Evolutionary conservation across 306 rosid genomes (phyloP), one percentile per base, ranked within the genome.

Genomic region (Vigna trinervia): DNA sequence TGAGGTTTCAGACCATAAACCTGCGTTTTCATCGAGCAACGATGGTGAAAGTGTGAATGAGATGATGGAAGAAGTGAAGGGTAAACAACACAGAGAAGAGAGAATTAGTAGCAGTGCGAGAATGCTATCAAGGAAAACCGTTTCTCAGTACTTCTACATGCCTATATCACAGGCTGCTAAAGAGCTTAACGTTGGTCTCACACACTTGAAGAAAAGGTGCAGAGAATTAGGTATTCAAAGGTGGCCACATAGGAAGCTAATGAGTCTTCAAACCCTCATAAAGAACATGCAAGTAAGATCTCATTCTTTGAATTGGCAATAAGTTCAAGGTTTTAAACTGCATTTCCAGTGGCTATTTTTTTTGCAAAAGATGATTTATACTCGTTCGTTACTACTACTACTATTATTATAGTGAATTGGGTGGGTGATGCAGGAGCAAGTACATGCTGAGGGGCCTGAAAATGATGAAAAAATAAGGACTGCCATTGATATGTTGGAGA

Each of bases 211-310:
- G 88, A 93, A 88, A 73, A 84, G 94, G 60, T 90, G 98, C 17
- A 82, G 96, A 38, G 94, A 90, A 68, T 74, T 93, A 75, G 98
- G 98, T 12, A 89, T 93, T 11, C 85, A 83, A 9, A 84, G 98
- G 75, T 93, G 96, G 96, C 98, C 98, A 0, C 98, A 93, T 12
- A 79, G 98, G 50, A 93, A 93, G 85, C 69, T 93, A 2, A 85
- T 84, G 89, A 93, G 98, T 63, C 93, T 93, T 8, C 90, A 93
- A 88, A 84, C 93, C 66, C 87, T 93, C 3, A 90, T 89, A 36
- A 85, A 78, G 56, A 90, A 90, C 81, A 85, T 93, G 0, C 87
- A 90, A 88, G 97, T 83, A 68, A 0, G 47, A 50, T 68, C 41
- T 20, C 6, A 32, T 2, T 60, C 12, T 52, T 14, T 32, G 1